Conservation (phyloP, 2,329 filamentous ascomycete genomes). For the Colletotrichum tanaceti region DNA sequence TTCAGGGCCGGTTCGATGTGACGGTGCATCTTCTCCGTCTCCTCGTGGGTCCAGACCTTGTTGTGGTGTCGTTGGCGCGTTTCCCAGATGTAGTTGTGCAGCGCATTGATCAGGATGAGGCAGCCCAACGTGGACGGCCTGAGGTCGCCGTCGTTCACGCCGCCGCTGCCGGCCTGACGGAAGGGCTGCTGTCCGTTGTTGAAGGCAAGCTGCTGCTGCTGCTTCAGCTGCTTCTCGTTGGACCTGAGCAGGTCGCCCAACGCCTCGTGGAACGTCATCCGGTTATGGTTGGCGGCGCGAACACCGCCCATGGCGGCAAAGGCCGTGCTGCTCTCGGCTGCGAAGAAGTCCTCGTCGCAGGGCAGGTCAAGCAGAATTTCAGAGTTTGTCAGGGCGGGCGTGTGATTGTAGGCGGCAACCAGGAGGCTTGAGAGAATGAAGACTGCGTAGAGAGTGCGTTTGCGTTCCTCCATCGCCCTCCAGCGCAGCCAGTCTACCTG, state of each 20-base stretch:
- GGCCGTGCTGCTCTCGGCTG: slow-evolving; percentile 82
- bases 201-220: slow-evolving; percentile 67
- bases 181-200: slow-evolving; percentile 58
- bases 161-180: slow-evolving; percentile 57
- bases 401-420: slow-evolving; percentile 92
- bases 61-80: slow-evolving; percentile 90
- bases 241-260: slow-evolving; percentile 84
- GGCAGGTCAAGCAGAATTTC: slow-evolving; percentile 91
- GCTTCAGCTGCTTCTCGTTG: slow-evolving; percentile 73
- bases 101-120: slow-evolving; percentile 88
- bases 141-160: slow-evolving; percentile 63
- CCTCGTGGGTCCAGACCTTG: slow-evolving; percentile 88
- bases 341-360: slow-evolving; percentile 92
- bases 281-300: slow-evolving; percentile 74
- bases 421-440: slow-evolving; percentile 92
- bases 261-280: slow-evolving; percentile 83
- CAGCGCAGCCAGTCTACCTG: slow-evolving; percentile 87
- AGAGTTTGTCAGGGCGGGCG: slow-evolving; percentile 91
- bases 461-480: slow-evolving; percentile 90
- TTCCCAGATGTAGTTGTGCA: slow-evolving; percentile 99
- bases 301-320: slow-evolving; percentile 84
- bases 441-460: slow-evolving; percentile 90
- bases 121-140: slow-evolving; percentile 93
- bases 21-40: slow-evolving; percentile 95
- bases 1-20: slow-evolving; percentile 94